Evolutionary conservation across 768 basidiomycete genomes (phyloP).

Genomic region (Floccularia luteovirens): DNA sequence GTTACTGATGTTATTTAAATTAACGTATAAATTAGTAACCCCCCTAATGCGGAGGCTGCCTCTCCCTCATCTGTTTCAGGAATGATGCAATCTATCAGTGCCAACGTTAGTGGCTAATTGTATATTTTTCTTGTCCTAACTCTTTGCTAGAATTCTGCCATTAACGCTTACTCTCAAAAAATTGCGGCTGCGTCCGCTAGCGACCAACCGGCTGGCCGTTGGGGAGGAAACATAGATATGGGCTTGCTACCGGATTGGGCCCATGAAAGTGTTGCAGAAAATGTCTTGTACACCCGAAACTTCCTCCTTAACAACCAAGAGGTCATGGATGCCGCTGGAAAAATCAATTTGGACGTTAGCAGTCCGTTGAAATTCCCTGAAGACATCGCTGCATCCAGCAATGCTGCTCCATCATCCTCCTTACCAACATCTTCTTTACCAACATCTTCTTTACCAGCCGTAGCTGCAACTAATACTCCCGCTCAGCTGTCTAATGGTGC

Average conservation of each 20-base stretch:
- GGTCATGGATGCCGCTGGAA: conserved; percentile 39
- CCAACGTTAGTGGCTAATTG: conserved; percentile 26
- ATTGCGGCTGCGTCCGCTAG: conserved; percentile 36
- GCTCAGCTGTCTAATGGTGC: conserved; percentile 13
- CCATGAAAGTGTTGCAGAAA: conserved; percentile 41
- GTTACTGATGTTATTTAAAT: not conserved
- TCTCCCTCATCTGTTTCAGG: conserved; percentile 38
- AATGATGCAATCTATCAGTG: conserved; percentile 42
- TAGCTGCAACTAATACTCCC: conserved; percentile 17
- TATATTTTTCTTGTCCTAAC: not conserved
- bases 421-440: conserved; percentile 13
- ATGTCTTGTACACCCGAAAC: conserved; percentile 43
- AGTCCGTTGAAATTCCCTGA: conserved; percentile 53
- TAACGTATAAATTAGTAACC: conserved; percentile 35
- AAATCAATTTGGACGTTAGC: conserved; percentile 37
- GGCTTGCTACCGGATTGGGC: conserved; percentile 46
- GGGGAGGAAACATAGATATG: conserved; percentile 63
- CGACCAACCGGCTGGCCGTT: conserved; percentile 39
- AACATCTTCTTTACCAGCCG: conserved; percentile 15
- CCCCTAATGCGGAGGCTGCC: conserved; percentile 39
- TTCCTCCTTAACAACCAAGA: conserved; percentile 44
- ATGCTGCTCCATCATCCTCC: conserved; percentile 17
- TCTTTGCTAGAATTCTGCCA: conserved; percentile 44
- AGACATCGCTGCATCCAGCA: conserved; percentile 43
- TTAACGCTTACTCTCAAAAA: conserved; percentile 50